Conservation (phyloP, 176 grass and related monocot species). For the Pontederia crassipes region DNA sequence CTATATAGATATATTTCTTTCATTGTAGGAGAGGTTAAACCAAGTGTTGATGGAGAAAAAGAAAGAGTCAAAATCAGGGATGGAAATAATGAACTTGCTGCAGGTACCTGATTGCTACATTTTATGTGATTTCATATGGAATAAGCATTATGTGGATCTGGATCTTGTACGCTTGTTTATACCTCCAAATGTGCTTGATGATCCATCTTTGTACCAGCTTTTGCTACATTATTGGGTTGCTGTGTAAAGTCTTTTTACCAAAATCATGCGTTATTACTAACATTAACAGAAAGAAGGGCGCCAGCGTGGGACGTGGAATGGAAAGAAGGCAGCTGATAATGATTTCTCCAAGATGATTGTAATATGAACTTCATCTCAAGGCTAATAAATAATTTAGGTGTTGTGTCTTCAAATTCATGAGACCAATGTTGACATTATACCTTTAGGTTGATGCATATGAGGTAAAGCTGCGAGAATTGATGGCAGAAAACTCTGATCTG, state of each 20-base stretch:
- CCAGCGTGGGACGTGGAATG: constrained; percentile 88
- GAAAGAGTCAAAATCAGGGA: constrained; percentile 88
- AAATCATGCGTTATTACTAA: constrained; percentile 15
- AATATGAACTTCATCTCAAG: constrained; percentile 16
- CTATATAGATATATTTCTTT: neutral
- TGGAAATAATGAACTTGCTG: constrained; percentile 98
- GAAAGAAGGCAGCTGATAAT: constrained; percentile 74
- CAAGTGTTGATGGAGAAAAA: constrained; percentile 96
- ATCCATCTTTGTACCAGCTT: no score
- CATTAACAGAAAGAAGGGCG: constrained; percentile 87
- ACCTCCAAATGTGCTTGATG: no score
- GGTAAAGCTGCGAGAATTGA: constrained; percentile 87
- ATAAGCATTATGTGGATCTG: no score
- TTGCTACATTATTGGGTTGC: no score
- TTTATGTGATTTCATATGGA: neutral
- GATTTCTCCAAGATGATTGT: constrained; percentile 99
- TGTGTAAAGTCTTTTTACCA: neutral
- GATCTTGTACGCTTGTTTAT: no score
- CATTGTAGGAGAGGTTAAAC: constrained; percentile 77
- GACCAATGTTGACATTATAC: neutral
- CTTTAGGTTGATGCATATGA: constrained; percentile 92
- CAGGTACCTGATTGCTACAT: constrained; percentile 41
- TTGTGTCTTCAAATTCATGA: neutral
- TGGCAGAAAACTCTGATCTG: constrained; percentile 92
- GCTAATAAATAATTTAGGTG: neutral